These are phyloP conservation scores for Ceratocystis smalleyi DNA, from an alignment of 2,329 filamentous ascomycete genomes.

Conservation along the genomic window DNA sequence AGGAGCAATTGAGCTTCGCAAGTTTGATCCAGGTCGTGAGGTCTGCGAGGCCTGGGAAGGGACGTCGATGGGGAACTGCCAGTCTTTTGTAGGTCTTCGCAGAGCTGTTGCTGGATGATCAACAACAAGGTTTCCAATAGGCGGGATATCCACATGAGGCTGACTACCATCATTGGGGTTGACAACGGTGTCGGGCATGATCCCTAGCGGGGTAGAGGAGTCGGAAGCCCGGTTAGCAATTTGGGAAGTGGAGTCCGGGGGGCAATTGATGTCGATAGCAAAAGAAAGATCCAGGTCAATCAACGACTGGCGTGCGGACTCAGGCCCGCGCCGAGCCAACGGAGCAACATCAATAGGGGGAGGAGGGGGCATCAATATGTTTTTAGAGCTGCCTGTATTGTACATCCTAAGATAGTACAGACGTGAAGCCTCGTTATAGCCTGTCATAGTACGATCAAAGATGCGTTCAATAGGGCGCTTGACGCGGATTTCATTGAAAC, in stretches of 20 bases:
- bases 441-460: constrained; percentile 50
- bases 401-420: constrained; percentile 34
- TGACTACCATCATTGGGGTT: not conserved
- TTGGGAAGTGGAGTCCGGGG: not conserved
- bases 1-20: not conserved
- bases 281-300: constrained; percentile 50
- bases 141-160: not conserved
- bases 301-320: constrained; percentile 40
- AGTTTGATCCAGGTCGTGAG: too few species aligned
- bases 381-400: constrained; percentile 24
- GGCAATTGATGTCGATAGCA: constrained; percentile 20
- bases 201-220: not conserved
- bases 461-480: constrained; percentile 47
- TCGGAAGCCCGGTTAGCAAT: not conserved
- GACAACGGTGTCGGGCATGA: not conserved
- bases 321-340: constrained; percentile 41
- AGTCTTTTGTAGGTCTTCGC: not conserved
- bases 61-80: not conserved
- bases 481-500: constrained; percentile 21
- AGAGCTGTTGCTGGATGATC: not conserved
- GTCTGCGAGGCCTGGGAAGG: not conserved
- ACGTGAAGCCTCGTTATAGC: constrained; percentile 48
- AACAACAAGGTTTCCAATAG: not conserved
- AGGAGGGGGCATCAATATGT: constrained; percentile 25
- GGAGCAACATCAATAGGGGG: constrained; percentile 31